Conservation (phyloP, 129 eudicot genomes). For the Sambucus nigra region DNA sequence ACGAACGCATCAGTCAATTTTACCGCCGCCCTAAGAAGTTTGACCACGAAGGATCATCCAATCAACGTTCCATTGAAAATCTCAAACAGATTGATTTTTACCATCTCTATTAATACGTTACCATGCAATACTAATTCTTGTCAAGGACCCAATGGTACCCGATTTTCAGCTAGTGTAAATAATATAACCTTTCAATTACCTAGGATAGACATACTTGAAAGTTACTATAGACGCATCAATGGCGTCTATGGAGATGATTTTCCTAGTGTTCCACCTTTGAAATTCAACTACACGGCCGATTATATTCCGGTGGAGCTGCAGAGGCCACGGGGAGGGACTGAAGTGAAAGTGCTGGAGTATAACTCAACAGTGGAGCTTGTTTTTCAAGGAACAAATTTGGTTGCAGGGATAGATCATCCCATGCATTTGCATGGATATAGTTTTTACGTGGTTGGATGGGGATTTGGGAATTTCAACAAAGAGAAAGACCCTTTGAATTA, state of each 20-base stretch:
- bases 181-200: conserved; percentile 36
- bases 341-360: conserved; percentile 21
- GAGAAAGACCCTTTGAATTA: conserved; percentile 28
- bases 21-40: conserved; percentile 24
- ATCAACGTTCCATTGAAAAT: conserved; percentile 32
- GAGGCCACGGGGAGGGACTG: conserved; percentile 20
- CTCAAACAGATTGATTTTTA: conserved; percentile 15
- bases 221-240: conserved; percentile 21
- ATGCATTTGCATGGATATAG: conserved; percentile 56
- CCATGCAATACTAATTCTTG: conserved; percentile 29
- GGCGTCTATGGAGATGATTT: conserved; percentile 42
- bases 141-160: conserved; percentile 6
- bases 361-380: conserved; percentile 34
- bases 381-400: conserved; percentile 36
- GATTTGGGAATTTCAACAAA: conserved; percentile 40
- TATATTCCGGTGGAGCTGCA: conserved; percentile 16
- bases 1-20: conserved; percentile 22
- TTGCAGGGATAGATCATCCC: conserved; percentile 44
- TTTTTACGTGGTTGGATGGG: conserved; percentile 44
- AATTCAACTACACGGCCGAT: conserved; percentile 36
- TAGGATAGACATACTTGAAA: conserved; percentile 24
- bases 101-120: conserved; percentile 20
- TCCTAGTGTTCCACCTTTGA: conserved; percentile 40
- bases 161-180: conserved; percentile 39
- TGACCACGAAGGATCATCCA: conserved; percentile 24